These are phyloP conservation scores for Raphanus sativus DNA, from an alignment of 345 rosid genomes.

Conservation along the genomic window DNA sequence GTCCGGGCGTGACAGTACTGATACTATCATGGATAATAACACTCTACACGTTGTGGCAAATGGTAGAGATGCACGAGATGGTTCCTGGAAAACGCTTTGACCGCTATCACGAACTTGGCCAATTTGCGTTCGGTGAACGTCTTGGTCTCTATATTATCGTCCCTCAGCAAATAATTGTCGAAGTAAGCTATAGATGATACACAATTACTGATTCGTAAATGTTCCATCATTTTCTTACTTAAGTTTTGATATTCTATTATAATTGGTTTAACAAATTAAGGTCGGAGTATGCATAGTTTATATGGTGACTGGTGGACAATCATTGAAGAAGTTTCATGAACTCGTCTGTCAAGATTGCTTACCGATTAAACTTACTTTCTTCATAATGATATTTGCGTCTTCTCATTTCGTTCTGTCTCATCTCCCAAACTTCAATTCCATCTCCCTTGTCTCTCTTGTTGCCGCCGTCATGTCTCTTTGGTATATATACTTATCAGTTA, in stretches of 20 bases:
- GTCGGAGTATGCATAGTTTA: slow-evolving; percentile 58
- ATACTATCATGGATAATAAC: slow-evolving; percentile 67
- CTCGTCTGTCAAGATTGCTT: slow-evolving; percentile 43
- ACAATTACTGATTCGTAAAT: neutral
- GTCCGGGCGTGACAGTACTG: slow-evolving; percentile 52
- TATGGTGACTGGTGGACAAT: slow-evolving; percentile 66
- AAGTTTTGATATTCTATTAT: neutral
- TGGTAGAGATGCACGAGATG: slow-evolving; percentile 86
- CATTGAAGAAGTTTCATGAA: slow-evolving; percentile 59
- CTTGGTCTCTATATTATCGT: slow-evolving; percentile 70
- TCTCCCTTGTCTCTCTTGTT: slow-evolving; percentile 53
- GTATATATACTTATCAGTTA: slow-evolving; percentile 18
- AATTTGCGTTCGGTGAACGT: slow-evolving; percentile 64
- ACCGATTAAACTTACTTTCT: slow-evolving; percentile 47
- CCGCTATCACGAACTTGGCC: slow-evolving; percentile 72
- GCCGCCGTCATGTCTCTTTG: slow-evolving; percentile 71
- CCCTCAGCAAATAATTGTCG: slow-evolving; percentile 63
- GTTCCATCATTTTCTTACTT: neutral
- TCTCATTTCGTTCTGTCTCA: slow-evolving; percentile 63
- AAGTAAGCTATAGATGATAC: slow-evolving; percentile 32
- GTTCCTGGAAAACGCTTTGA: slow-evolving; percentile 71
- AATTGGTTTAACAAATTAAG: neutral
- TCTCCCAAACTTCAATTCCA: slow-evolving; percentile 63
- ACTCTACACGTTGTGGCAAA: slow-evolving; percentile 74
- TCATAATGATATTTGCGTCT: slow-evolving; percentile 59